Evolutionary conservation across 2,329 filamentous ascomycete species (phyloP).

Genomic region (Cordyceps sp.): DNA sequence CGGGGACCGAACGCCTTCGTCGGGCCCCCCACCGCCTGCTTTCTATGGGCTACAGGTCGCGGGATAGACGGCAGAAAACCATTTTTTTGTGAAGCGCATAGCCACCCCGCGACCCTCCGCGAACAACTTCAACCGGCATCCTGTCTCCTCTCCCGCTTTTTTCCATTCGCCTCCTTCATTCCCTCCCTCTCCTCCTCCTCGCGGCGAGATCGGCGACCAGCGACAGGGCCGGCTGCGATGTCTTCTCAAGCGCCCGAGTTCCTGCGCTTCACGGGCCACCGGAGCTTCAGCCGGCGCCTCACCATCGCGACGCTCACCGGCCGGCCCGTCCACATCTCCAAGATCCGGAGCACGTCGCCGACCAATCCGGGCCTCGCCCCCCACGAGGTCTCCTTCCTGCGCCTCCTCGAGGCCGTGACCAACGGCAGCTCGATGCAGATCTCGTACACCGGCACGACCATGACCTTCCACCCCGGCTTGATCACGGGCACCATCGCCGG

Average conservation of each 20-base stretch:
- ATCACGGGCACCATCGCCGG: slow-evolving; percentile 75
- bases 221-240: too few species aligned
- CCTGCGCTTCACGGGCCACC: slow-evolving; percentile 70
- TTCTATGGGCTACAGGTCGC: too few species aligned
- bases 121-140: background rate
- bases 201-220: too few species aligned
- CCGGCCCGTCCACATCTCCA: slow-evolving; percentile 75
- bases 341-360: slow-evolving; percentile 76
- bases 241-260: slow-evolving; percentile 31
- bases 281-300: slow-evolving; percentile 67
- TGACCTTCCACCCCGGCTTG: slow-evolving; percentile 81
- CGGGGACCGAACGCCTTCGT: too few species aligned
- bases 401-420: slow-evolving; percentile 83
- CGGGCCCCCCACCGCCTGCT: too few species aligned
- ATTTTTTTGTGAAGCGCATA: slow-evolving; percentile 12
- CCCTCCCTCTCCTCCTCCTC: background rate
- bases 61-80: slow-evolving; percentile 24
- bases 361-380: slow-evolving; percentile 78
- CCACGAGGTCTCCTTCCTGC: slow-evolving; percentile 89
- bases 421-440: slow-evolving; percentile 94
- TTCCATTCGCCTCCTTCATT: background rate
- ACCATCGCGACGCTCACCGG: slow-evolving; percentile 85
- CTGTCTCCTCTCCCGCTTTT: background rate
- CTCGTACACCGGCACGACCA: slow-evolving; percentile 84
- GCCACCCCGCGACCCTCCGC: background rate